phyloP scores from a whole-genome alignment of 108 stramenopile genomes.

The Pseudonitzschia delicatissima region DNA sequence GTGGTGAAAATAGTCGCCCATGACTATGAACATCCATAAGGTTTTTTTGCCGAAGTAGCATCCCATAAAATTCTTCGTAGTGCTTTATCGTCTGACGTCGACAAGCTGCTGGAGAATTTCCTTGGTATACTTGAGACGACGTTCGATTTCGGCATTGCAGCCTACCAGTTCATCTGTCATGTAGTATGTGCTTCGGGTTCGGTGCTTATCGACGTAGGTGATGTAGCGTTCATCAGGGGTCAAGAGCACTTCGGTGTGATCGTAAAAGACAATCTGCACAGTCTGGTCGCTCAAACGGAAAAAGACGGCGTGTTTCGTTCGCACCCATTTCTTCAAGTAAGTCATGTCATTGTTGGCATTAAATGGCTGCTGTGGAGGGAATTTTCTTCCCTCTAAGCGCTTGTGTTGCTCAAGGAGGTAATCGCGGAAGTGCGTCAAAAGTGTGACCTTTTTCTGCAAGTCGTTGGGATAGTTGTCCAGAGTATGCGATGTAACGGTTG shows the following conservation, averaged over 20 bases:
- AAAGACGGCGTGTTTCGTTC: conserved; percentile 95
- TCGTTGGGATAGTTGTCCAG: conserved; percentile 72
- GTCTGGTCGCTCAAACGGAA: conserved; percentile 96
- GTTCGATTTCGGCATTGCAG: conserved; percentile 72
- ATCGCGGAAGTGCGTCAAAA: conserved; percentile 94
- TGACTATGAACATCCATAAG: background rate
- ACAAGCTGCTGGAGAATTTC: conserved; percentile 90
- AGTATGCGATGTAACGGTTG: conserved; percentile 55
- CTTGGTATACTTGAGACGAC: conserved; percentile 91
- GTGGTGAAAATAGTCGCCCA: background rate
- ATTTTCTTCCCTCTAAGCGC: conserved; percentile 42
- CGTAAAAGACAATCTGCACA: conserved; percentile 94
- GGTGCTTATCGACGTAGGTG: conserved; percentile 89
- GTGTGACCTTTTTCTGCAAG: conserved; percentile 95
- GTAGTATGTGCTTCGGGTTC: conserved; percentile 62
- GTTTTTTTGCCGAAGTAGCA: too few relatives aligned
- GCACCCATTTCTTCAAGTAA: conserved; percentile 97
- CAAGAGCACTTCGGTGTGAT: conserved; percentile 89
- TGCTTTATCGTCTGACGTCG: too few relatives aligned
- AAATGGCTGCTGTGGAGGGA: background rate
- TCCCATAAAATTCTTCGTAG: too few relatives aligned
- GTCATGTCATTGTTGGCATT: conserved; percentile 38
- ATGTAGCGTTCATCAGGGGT: conserved; percentile 79
- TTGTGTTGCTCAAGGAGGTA: conserved; percentile 93
- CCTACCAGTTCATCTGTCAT: conserved; percentile 68